Conservation (phyloP, 306 rosid species). For the Dryas alaskensis region DNA sequence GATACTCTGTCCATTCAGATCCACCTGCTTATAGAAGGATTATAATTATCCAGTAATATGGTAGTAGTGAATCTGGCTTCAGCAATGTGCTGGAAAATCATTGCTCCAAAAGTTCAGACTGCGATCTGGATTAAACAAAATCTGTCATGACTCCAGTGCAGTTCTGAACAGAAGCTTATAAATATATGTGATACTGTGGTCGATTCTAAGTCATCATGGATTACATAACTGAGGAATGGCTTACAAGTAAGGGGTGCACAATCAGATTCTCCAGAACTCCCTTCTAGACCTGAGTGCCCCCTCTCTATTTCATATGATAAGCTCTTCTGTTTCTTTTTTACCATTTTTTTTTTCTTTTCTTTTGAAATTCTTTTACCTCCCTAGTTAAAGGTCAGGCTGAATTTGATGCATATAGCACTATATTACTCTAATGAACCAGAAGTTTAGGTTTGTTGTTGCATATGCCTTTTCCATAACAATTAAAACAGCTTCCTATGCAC, state of each 20-base stretch:
- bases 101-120: conserved; percentile 80
- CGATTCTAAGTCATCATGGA: conserved; percentile 71
- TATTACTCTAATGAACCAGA: neutral
- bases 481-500: too few relatives aligned
- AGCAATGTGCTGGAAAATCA: conserved; percentile 94
- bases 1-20: conserved; percentile 84
- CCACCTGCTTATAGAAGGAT: conserved; percentile 84
- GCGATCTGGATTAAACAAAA: conserved; percentile 89
- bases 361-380: neutral
- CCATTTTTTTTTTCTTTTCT: neutral
- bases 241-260: conserved; percentile 42
- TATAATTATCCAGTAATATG: conserved; percentile 71
- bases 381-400: neutral
- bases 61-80: conserved; percentile 81
- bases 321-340: neutral
- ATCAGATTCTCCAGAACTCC: conserved; percentile 47
- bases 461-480: too few relatives aligned
- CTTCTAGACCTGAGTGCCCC: conserved; percentile 56
- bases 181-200: conserved; percentile 64
- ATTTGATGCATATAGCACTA: neutral
- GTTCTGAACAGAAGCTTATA: conserved; percentile 51
- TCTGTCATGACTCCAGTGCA: conserved; percentile 50
- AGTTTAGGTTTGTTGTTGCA: neutral
- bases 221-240: conserved; percentile 63
- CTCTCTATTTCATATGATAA: conserved; percentile 9